Conservation (phyloP, 768 basidiomycete species). For the Leucosporidium scottii region DNA sequence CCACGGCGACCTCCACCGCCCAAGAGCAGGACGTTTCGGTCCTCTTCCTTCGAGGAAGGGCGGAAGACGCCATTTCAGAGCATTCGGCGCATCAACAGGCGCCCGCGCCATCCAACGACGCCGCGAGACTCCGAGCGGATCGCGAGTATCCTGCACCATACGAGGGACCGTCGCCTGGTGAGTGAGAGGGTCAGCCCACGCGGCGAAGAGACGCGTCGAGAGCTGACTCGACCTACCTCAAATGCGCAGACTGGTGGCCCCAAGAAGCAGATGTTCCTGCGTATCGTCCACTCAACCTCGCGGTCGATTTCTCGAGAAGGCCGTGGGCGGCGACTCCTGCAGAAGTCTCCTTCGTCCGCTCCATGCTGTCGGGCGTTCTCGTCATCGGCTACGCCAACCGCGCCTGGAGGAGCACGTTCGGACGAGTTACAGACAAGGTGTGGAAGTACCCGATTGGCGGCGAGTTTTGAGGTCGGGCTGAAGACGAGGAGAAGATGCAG, state of each 20-base stretch:
- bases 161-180: background rate
- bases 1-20: background rate
- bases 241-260: background rate
- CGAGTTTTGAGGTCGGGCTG: background rate
- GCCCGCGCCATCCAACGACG: background rate
- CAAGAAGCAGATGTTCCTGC: background rate
- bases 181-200: background rate
- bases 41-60: background rate
- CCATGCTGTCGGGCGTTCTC: background rate
- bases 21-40: background rate
- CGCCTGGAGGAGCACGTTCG: background rate
- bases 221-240: background rate
- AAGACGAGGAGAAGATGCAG: background rate
- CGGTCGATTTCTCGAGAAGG: background rate
- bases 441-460: background rate
- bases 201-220: background rate
- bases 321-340: background rate
- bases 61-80: background rate
- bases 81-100: background rate
- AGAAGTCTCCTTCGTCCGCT: background rate
- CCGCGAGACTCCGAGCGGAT: background rate
- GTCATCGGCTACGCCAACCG: background rate
- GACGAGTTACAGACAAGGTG: background rate
- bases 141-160: background rate
- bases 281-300: background rate